These are phyloP conservation scores for Sporothrix globosa DNA, from an alignment of 2,329 filamentous ascomycete species.

Conservation along the genomic window DNA sequence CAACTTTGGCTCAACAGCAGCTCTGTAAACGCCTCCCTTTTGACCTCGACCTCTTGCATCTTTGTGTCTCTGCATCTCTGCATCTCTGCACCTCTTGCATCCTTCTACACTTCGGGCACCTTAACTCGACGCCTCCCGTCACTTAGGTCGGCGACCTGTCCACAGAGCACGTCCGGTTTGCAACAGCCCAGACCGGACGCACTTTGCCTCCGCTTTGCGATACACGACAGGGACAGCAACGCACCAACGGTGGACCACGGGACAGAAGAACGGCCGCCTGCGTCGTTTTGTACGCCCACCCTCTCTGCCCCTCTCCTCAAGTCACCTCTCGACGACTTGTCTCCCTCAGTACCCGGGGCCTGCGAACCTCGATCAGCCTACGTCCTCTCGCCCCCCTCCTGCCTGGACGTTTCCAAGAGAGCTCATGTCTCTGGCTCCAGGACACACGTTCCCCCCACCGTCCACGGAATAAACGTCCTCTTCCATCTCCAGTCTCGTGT, in stretches of 20 bases:
- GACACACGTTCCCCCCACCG: slow-evolving; percentile 23
- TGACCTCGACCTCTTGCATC: not conserved
- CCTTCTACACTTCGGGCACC: slow-evolving; percentile 23
- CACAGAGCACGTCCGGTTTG: slow-evolving; percentile 8
- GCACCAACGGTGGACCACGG: slow-evolving; percentile 8
- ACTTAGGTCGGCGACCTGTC: slow-evolving; percentile 32
- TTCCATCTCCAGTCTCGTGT: not conserved
- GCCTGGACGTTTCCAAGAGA: not conserved
- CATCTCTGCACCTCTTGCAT: not conserved
- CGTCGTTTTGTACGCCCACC: slow-evolving; percentile 12
- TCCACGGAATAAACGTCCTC: not conserved
- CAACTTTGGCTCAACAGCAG: slow-evolving; percentile 1
- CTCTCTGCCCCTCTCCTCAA: not conserved
- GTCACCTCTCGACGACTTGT: not conserved
- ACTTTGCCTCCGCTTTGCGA: not conserved
- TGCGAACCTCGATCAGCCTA: not conserved
- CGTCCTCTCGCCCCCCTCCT: not conserved
- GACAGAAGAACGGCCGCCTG: slow-evolving; percentile 17
- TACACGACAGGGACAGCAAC: slow-evolving; percentile 23
- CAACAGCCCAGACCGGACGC: not conserved
- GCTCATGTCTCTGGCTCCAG: slow-evolving; percentile 14
- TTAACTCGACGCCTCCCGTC: slow-evolving; percentile 13
- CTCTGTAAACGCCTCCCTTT: not conserved
- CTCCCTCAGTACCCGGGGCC: not conserved
- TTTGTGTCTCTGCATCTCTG: not conserved